These are phyloP conservation scores for Magnaporthiopsis incrustans DNA, from an alignment of 2,329 filamentous ascomycete species.

Conservation along the genomic window DNA sequence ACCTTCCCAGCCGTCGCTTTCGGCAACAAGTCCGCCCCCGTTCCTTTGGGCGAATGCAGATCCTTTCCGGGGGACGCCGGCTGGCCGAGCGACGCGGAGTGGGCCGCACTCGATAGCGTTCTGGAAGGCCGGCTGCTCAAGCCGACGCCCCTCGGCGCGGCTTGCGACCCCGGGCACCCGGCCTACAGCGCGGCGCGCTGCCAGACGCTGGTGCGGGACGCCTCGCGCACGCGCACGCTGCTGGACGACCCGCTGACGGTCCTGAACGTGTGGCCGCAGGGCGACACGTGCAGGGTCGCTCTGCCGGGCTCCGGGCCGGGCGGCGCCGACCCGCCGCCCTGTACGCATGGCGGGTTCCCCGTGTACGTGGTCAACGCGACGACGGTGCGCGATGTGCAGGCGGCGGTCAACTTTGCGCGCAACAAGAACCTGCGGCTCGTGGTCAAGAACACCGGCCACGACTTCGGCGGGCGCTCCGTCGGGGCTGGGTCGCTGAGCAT, in stretches of 20 bases:
- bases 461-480: conserved; percentile 36
- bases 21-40: too few relatives aligned
- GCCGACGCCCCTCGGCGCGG: conserved; percentile 22
- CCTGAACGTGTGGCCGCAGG: conserved; percentile 24
- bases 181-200: conserved; percentile 20
- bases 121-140: conserved; percentile 23
- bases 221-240: conserved; percentile 22
- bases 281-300: conserved; percentile 21
- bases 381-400: conserved; percentile 26
- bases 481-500: conserved; percentile 38
- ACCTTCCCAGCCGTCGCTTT: too few relatives aligned
- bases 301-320: conserved; percentile 7
- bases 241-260: conserved; percentile 24
- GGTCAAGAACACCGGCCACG: conserved; percentile 38
- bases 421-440: conserved; percentile 26
- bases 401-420: conserved; percentile 23
- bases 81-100: conserved; percentile 23
- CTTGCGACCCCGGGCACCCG: conserved; percentile 20
- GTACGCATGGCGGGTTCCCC: conserved; percentile 26
- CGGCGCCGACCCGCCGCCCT: conserved; percentile 16
- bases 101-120: conserved; percentile 21
- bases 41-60: conserved; percentile 16
- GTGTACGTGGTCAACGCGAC: conserved; percentile 29
- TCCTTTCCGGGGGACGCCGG: conserved; percentile 19
- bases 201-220: conserved; percentile 20